Percentiles rank a stretch among this genome's conserved stretches.
Evolutionary conservation across 75 land plant genomes (phyloP).

Genomic region (Larix kaempferi): DNA sequence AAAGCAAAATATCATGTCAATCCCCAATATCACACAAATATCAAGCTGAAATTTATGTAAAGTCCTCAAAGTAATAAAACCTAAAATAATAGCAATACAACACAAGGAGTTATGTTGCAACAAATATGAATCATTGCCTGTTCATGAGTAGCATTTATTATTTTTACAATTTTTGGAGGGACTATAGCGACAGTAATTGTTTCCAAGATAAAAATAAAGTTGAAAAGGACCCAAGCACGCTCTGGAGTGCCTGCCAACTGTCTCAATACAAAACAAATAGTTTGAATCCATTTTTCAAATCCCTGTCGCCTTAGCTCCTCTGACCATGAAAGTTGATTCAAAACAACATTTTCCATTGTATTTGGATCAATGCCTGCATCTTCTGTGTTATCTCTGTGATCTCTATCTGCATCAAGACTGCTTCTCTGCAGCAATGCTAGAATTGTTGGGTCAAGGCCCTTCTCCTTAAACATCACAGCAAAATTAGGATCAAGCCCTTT

Average conservation of each 20-base stretch:
- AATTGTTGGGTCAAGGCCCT: slow-evolving; percentile 94
- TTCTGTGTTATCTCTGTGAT: slow-evolving; percentile 74
- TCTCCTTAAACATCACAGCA: slow-evolving; percentile 97
- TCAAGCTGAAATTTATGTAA: background rate
- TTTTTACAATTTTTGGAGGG: slow-evolving; percentile 69
- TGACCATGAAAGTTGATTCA: slow-evolving; percentile 69
- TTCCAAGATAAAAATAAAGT: slow-evolving; percentile 75
- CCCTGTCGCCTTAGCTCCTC: slow-evolving; percentile 73
- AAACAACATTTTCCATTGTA: slow-evolving; percentile 39
- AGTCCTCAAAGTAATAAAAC: background rate
- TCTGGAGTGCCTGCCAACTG: slow-evolving; percentile 87
- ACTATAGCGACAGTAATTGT: slow-evolving; percentile 67
- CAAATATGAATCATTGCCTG: slow-evolving; percentile 54
- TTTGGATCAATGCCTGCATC: slow-evolving; percentile 46
- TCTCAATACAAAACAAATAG: slow-evolving; percentile 41
- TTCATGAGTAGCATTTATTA: slow-evolving; percentile 81
- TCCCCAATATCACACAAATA: no score
- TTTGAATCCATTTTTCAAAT: slow-evolving; percentile 71
- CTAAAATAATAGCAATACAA: slow-evolving; percentile 2
- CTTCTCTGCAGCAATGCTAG: slow-evolving; percentile 90
- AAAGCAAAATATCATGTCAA: background rate
- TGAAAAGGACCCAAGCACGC: slow-evolving; percentile 92
- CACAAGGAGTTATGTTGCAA: background rate
- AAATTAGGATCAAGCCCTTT: slow-evolving; percentile 99
- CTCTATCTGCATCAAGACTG: slow-evolving; percentile 99